Base-by-base conservation (phyloP, 2,329 filamentous ascomycete genomes). In the Scytalidium sp. region DNA sequence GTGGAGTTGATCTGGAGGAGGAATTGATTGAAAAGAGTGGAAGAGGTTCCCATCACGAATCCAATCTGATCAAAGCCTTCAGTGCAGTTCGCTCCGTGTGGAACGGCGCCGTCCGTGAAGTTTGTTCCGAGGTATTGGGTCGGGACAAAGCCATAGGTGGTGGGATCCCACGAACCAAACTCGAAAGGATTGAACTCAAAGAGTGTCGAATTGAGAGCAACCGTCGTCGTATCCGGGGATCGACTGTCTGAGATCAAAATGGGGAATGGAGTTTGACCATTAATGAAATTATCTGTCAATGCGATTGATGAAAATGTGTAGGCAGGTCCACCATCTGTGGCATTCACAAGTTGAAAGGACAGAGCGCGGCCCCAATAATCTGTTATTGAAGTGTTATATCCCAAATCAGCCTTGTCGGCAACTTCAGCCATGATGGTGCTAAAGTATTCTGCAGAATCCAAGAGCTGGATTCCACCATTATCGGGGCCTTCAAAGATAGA, bases 331-430 rank as follows among this genome's bases (percentile, higher is more conserved):
- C 91, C 92, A 53, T 88, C 70, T 1, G 76, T 78, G 5, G 81
- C 87, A 63, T 93, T 88, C 64, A 96, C 80, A 43, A 96, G 79
- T 70, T 96, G 91, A 69, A 87, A 95, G 1, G 85, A 85, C n/a
- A 96, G 76, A 43, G 88, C 88, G 50, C 91, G 86, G 22, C 88
- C 89, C 87, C 91, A 96, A 67, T 90, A 90, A 71, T 97, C 92
- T 0, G 92, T 96, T 50, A 96, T 76, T 8, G 88, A 87, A 3
- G 80, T 81, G 42, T 84, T 72, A 62, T 77, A 92, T 0, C 83
- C 81, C 15, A 84, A 85, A 50, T 84, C 67, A 1, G 63, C 60
- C 70, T 93, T 94, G 3, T 65, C 72, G 0, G 73, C 56, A 1
- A 91, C 85, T 13, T 80, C 73, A 10, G 79, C 67, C 5, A 71